These are phyloP conservation scores for Fusarium sarcochroum DNA, from an alignment of 2,329 filamentous ascomycete genomes.

Conservation along the genomic window DNA sequence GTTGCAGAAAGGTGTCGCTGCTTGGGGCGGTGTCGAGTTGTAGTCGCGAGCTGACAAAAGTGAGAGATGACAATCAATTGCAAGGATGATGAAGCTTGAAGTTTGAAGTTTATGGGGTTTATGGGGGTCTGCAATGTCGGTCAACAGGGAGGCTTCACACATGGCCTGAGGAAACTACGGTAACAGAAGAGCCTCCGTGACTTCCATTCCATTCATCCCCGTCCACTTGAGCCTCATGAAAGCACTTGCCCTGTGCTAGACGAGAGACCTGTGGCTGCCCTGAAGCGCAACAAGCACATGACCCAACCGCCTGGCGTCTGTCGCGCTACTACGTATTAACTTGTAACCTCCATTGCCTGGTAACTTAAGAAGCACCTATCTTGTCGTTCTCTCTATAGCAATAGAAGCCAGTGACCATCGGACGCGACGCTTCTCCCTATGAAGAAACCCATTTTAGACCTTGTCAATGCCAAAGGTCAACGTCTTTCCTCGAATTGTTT, in stretches of 20 bases:
- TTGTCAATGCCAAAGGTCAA: slow-evolving; percentile 7
- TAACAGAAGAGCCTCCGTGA: slow-evolving; percentile 4
- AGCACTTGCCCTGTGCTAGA: not conserved
- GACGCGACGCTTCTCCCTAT: slow-evolving; percentile 1
- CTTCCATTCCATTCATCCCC: slow-evolving; percentile 13
- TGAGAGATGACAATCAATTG: slow-evolving; percentile 29
- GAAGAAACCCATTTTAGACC: not conserved
- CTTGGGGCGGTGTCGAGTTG: slow-evolving; percentile 26
- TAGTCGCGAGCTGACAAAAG: slow-evolving; percentile 27
- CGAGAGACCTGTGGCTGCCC: not conserved
- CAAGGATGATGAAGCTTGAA: slow-evolving; percentile 29
- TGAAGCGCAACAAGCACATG: slow-evolving; percentile 16
- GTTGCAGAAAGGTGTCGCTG: slow-evolving; percentile 41
- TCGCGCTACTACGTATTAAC: slow-evolving; percentile 28
- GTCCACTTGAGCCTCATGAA: slow-evolving; percentile 22
- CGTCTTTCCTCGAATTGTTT: slow-evolving; percentile 13
- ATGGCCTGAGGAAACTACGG: slow-evolving; percentile 24
- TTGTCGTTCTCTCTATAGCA: not conserved
- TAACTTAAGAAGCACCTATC: not conserved
- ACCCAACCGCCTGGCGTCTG: slow-evolving; percentile 37
- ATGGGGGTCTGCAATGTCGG: slow-evolving; percentile 14
- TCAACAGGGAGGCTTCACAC: slow-evolving; percentile 20
- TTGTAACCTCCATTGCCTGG: not conserved
- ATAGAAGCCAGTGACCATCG: slow-evolving; percentile 5
- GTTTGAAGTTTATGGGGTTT: no score